Percentiles rank a stretch among this genome's conserved stretches.
Evolutionary conservation across 257 asterid genomes (phyloP).

Genomic region (Sherardia arvensis): DNA sequence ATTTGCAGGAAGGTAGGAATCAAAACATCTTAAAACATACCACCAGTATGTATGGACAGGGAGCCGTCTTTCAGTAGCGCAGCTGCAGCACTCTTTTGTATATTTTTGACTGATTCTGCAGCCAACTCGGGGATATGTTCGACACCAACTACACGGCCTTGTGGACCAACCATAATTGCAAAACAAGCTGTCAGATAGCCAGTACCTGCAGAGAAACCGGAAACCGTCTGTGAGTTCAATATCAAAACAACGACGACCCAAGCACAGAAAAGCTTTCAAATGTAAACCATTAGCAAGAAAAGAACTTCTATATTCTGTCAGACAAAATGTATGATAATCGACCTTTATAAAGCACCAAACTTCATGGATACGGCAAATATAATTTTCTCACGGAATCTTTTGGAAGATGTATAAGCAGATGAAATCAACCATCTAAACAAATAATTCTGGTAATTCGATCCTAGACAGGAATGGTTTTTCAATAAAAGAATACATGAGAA

Average conservation of each 20-base stretch:
- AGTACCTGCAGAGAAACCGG: slow-evolving; percentile 41
- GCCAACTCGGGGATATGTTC: slow-evolving; percentile 93
- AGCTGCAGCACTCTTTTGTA: slow-evolving; percentile 73
- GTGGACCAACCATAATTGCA: slow-evolving; percentile 87
- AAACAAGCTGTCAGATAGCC: slow-evolving; percentile 97
- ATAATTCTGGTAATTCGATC: not conserved
- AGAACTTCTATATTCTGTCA: not conserved
- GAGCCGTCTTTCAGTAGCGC: slow-evolving; percentile 65
- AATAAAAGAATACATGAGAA: not conserved
- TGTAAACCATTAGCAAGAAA: too few species aligned
- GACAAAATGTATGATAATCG: not conserved
- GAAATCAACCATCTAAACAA: not conserved
- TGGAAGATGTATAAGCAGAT: not conserved
- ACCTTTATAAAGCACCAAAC: not conserved
- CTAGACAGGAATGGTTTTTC: not conserved
- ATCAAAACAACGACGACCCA: not conserved
- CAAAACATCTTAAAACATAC: slow-evolving; percentile 30
- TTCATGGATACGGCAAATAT: not conserved
- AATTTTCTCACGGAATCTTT: not conserved
- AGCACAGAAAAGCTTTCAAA: not conserved
- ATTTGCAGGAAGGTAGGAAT: not conserved
- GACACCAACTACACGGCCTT: slow-evolving; percentile 81
- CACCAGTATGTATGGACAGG: slow-evolving; percentile 59
- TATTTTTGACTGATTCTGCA: slow-evolving; percentile 49
- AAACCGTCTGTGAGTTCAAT: not conserved